A percentile compares a stretch with the other conserved stretches of the same genome.
These are phyloP conservation scores for Serendipita sp. DNA, from an alignment of 768 basidiomycete genomes.

Conservation along the genomic window DNA sequence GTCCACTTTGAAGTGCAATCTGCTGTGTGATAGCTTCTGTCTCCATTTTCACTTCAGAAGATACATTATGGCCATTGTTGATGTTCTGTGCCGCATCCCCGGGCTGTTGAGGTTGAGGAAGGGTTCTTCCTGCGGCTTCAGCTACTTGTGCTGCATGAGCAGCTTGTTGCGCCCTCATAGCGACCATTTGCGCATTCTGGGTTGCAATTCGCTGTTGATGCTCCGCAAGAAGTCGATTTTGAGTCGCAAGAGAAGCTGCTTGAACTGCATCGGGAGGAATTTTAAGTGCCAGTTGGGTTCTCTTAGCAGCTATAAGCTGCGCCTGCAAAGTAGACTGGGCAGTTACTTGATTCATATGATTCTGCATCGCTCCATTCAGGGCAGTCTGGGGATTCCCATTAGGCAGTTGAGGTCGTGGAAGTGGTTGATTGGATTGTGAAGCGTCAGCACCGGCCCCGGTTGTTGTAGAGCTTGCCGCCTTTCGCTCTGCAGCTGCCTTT, in stretches of 20 bases:
- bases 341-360: background rate
- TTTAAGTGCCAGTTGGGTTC: slow-evolving; percentile 25
- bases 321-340: background rate
- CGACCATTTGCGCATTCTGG: background rate
- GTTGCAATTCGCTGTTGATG: background rate
- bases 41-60: background rate
- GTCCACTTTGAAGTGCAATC: background rate
- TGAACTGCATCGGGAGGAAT: slow-evolving; percentile 23
- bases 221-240: slow-evolving; percentile 17
- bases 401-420: background rate
- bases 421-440: background rate
- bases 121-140: background rate
- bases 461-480: background rate
- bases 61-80: background rate
- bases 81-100: slow-evolving; percentile 11
- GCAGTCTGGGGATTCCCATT: background rate
- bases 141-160: slow-evolving; percentile 4
- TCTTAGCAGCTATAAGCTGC: background rate
- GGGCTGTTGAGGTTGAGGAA: slow-evolving; percentile 12
- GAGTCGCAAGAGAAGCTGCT: slow-evolving; percentile 21
- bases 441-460: background rate
- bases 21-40: background rate
- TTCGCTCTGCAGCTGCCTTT: background rate
- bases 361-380: background rate
- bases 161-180: background rate